Conservation (phyloP, 192 early-diverging fungal genomes). For the Paraglomus occultum region DNA sequence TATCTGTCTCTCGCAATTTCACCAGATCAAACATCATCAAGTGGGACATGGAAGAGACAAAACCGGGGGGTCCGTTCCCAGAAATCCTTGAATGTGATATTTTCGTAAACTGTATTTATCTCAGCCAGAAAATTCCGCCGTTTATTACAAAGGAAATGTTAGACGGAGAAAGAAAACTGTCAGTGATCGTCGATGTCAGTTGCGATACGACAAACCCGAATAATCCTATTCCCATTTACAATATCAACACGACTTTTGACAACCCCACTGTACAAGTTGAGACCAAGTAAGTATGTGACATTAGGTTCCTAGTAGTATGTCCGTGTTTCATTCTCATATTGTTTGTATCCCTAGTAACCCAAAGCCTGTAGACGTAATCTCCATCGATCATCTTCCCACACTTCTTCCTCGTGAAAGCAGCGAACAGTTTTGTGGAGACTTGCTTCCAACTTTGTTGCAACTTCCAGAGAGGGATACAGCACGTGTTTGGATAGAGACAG, state of each 20-base stretch:
- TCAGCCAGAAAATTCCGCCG: conserved; percentile 88
- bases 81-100: conserved; percentile 88
- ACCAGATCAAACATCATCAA: conserved; percentile 71
- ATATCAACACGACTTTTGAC: conserved; percentile 90
- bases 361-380: conserved; percentile 81
- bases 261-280: conserved; percentile 77
- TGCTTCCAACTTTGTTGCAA: conserved; percentile 80
- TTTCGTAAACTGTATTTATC: conserved; percentile 99
- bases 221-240: conserved; percentile 97
- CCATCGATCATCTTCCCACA: conserved; percentile 96
- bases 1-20: not conserved
- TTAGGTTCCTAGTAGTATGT: not conserved
- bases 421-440: conserved; percentile 82
- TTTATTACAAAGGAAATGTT: conserved; percentile 86
- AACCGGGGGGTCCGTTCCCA: conserved; percentile 86
- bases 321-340: not conserved
- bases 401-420: conserved; percentile 90
- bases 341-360: conserved; percentile 43
- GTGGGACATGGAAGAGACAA: conserved; percentile 97
- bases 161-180: conserved; percentile 66
- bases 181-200: conserved; percentile 89
- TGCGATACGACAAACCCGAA: conserved; percentile 98
- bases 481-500: conserved; percentile 81
- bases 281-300: conserved; percentile 39
- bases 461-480: conserved; percentile 64